Conservation (phyloP, 2,329 filamentous ascomycete genomes). For the Pseudocercospora musae region DNA sequence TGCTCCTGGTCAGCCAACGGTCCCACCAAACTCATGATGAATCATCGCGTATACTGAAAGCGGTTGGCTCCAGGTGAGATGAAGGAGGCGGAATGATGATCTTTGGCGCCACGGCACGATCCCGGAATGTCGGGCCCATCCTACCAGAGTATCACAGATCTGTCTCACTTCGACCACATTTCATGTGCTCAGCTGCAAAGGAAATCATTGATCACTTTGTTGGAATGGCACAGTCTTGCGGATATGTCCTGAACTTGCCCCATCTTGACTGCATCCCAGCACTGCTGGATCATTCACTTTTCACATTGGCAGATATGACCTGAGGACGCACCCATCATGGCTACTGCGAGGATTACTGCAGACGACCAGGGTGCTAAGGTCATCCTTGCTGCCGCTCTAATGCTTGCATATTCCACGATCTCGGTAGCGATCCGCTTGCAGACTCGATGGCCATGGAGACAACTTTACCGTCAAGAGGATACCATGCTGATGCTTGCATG, state of each 20-base stretch:
- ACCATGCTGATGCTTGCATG: background rate
- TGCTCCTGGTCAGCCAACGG: background rate
- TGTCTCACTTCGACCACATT: background rate
- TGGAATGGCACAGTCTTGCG: background rate
- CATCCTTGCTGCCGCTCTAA: background rate
- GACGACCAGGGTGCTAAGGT: constrained; percentile 4
- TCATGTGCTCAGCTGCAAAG: background rate
- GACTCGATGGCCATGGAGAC: constrained; percentile 1
- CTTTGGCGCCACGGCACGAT: background rate
- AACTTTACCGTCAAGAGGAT: background rate
- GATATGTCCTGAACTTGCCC: background rate
- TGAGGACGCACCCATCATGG: background rate
- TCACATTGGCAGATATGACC: background rate
- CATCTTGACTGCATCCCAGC: background rate
- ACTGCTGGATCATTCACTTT: background rate
- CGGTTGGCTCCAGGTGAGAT: background rate
- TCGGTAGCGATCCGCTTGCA: constrained; percentile 3
- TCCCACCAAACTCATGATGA: background rate
- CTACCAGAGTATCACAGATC: background rate
- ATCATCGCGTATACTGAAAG: background rate
- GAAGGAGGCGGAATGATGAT: constrained; percentile 1
- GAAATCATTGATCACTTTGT: background rate
- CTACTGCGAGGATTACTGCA: background rate
- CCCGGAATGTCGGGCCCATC: background rate
- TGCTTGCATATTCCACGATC: constrained; percentile 4